These are phyloP conservation scores for Solanum piurae DNA, from an alignment of 257 asterid species.

Conservation along the genomic window DNA sequence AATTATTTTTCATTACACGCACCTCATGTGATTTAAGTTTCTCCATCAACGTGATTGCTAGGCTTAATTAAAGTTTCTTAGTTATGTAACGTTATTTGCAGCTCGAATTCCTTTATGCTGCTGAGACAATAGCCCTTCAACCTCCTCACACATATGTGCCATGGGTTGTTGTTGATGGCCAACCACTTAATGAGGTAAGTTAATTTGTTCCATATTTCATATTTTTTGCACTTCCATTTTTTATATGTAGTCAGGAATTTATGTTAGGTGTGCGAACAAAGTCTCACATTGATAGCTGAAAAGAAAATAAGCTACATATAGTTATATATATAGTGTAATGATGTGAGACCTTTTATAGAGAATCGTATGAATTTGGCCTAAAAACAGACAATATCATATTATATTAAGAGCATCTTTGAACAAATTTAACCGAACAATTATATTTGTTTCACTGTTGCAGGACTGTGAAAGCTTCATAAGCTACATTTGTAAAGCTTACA, in stretches of 20 bases:
- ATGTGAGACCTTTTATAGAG: background rate
- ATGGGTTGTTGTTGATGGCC: constrained; percentile 79
- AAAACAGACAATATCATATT: background rate
- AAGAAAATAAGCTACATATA: background rate
- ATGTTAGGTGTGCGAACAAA: background rate
- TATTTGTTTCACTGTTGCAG: constrained; percentile 1
- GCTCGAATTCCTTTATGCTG: constrained; percentile 63
- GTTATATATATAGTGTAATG: background rate
- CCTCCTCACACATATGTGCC: constrained; percentile 88
- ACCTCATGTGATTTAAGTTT: background rate
- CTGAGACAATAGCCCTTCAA: constrained; percentile 48
- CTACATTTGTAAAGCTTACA: constrained; percentile 26
- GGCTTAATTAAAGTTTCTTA: background rate
- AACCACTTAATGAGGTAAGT: constrained; percentile 76
- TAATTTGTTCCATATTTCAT: background rate
- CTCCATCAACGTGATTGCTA: background rate
- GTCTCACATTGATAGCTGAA: background rate
- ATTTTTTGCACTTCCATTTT: background rate
- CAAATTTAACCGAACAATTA: background rate
- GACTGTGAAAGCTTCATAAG: constrained; percentile 16
- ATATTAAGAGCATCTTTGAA: background rate
- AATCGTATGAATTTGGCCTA: background rate
- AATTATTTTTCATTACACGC: background rate
- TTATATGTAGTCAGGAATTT: background rate
- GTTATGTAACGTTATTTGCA: constrained; percentile 17